These are phyloP conservation scores for Tulasnella sp. DNA, from an alignment of 768 basidiomycete genomes.

Conservation along the genomic window DNA sequence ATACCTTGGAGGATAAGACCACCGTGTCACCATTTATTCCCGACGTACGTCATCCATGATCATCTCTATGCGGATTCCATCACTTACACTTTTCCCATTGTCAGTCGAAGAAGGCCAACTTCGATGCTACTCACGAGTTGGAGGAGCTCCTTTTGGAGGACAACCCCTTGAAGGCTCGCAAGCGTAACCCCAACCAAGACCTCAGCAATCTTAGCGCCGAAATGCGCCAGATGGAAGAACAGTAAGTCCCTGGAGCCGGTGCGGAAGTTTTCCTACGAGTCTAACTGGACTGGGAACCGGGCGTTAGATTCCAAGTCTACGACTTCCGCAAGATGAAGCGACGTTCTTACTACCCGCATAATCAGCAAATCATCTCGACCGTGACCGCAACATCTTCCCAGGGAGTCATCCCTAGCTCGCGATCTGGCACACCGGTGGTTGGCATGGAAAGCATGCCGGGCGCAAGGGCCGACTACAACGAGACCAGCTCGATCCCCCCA, in stretches of 20 bases:
- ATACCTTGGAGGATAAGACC: slow-evolving; percentile 48
- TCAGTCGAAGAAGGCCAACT: slow-evolving; percentile 97
- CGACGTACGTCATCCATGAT: slow-evolving; percentile 56
- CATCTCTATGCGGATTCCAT: neutral
- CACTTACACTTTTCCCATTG: neutral
- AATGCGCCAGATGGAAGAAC: slow-evolving; percentile 97
- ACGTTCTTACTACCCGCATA: slow-evolving; percentile 81
- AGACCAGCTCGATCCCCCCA: neutral
- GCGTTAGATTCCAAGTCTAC: slow-evolving; percentile 69
- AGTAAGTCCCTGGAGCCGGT: slow-evolving; percentile 36
- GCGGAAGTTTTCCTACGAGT: neutral
- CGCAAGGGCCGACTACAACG: slow-evolving; percentile 5
- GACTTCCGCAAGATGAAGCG: slow-evolving; percentile 89
- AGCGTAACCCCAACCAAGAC: slow-evolving; percentile 83
- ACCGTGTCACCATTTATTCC: slow-evolving; percentile 77
- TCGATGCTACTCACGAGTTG: slow-evolving; percentile 95
- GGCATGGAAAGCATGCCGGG: slow-evolving; percentile 7
- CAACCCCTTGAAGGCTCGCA: slow-evolving; percentile 90
- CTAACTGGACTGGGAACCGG: neutral
- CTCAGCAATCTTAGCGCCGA: slow-evolving; percentile 75
- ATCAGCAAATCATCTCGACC: slow-evolving; percentile 52
- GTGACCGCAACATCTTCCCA: slow-evolving; percentile 37
- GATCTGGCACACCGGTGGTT: slow-evolving; percentile 13
- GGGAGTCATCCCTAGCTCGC: slow-evolving; percentile 2
- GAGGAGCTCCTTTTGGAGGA: slow-evolving; percentile 94